Base-by-base conservation (phyloP, 768 basidiomycete genomes). In the Rhizopogon vesiculosus region DNA sequence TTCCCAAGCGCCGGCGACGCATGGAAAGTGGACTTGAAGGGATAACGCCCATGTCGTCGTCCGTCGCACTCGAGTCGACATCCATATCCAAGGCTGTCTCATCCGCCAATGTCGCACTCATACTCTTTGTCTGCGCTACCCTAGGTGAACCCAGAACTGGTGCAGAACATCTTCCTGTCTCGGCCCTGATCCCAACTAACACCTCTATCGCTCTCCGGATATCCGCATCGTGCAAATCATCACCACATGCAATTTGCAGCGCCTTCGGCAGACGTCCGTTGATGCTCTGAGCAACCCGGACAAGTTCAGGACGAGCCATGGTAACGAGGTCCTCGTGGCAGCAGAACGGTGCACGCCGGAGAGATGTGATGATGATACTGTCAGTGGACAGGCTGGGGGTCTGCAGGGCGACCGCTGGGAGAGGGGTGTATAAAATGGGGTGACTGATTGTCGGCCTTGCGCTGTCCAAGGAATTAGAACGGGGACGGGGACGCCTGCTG, bases 291-390 rank as follows among this genome's bases (percentile, higher is more conserved):
- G 84, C 86, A 15, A 85, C 85, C 1, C 54, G 65, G 45, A 83
- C 63, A 43, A 90, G 80, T 56, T 80, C 73, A 1, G 66, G 44
- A 42, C 79, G 80, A 3, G 78, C 61, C 87, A 90, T 88, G 1
- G 79, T 76, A 53, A 87, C 62, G 42, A 89, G 76, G 60, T 90
- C 86, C 56, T 86, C 85, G 64, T 90, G 86, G 67, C 85, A 87
- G 69, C 84, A 86, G 70, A 89, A 90, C 0, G 86, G 86, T 9
- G 79, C 72, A 22, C 66, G 68, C 42, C 77, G 72, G 12, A 89
- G 74, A 6, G 86, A 76, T 0, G 84, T 87, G 65, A 89, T 81
- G 40, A 88, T 74, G 42, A 89, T 72, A 7, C 80, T 82, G 59
- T 83, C 79, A 2, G 78, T 69, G 15, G 67, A 63, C 56, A 63